These are phyloP conservation scores for Colletotrichum musae DNA, from an alignment of 2,329 filamentous ascomycete species.

Conservation along the genomic window DNA sequence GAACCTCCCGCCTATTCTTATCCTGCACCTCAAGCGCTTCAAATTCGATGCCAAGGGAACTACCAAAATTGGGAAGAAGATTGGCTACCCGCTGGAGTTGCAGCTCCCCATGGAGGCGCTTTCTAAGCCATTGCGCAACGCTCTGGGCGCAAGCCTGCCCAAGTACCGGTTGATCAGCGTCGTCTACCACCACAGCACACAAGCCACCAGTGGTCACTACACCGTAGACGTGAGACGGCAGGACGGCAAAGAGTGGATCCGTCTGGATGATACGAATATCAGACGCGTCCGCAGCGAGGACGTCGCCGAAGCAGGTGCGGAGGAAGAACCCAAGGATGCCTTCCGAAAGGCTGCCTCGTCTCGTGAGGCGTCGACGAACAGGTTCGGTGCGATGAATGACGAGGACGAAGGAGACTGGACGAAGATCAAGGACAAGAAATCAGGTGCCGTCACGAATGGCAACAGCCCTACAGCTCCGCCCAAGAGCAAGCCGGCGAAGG, in stretches of 20 bases:
- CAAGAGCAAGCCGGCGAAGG: slow-evolving; percentile 69
- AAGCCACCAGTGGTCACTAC: slow-evolving; percentile 95
- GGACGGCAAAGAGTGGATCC: slow-evolving; percentile 96
- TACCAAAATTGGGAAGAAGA: slow-evolving; percentile 98
- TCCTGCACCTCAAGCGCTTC: slow-evolving; percentile 96
- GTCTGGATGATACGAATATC: slow-evolving; percentile 93
- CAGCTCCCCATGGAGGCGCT: slow-evolving; percentile 95
- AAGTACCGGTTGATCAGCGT: slow-evolving; percentile 90
- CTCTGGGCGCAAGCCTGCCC: slow-evolving; percentile 77
- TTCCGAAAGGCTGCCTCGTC: slow-evolving; percentile 69
- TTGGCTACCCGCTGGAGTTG: slow-evolving; percentile 94
- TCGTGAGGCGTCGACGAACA: slow-evolving; percentile 71
- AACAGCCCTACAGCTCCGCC: slow-evolving; percentile 59
- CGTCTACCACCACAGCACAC: slow-evolving; percentile 98
- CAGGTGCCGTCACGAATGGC: slow-evolving; percentile 76
- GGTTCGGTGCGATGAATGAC: slow-evolving; percentile 80
- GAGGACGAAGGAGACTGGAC: slow-evolving; percentile 84
- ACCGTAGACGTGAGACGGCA: slow-evolving; percentile 97
- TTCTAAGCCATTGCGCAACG: slow-evolving; percentile 79
- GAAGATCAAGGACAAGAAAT: slow-evolving; percentile 85
- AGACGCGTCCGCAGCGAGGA: slow-evolving; percentile 88
- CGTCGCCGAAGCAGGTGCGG: slow-evolving; percentile 86
- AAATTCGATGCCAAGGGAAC: slow-evolving; percentile 93
- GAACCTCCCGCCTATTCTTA: slow-evolving; percentile 89
- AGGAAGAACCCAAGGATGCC: slow-evolving; percentile 81